Evolutionary conservation across 2,329 filamentous ascomycete genomes (phyloP).

Genomic region (Apiospora marii): DNA sequence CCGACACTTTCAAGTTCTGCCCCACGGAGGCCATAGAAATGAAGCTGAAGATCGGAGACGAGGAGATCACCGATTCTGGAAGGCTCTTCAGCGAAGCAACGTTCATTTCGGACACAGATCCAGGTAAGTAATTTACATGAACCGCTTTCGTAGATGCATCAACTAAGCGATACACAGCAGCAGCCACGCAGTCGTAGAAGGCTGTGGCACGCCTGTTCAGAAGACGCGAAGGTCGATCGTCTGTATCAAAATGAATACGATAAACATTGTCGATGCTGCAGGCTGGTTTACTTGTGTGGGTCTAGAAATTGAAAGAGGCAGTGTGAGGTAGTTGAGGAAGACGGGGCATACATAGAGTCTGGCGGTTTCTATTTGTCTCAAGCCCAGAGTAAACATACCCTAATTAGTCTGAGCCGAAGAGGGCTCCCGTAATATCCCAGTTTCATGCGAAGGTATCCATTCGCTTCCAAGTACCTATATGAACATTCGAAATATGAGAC

Average conservation of each 20-base stretch:
- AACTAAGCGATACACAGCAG: constrained; percentile 1
- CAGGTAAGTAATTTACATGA: background rate
- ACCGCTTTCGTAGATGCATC: too few relatives aligned
- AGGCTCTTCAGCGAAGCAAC: constrained; percentile 87
- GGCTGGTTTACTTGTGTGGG: background rate
- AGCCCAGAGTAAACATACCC: constrained; percentile 7
- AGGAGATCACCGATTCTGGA: constrained; percentile 81
- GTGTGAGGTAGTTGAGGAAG: constrained; percentile 5
- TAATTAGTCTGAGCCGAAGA: constrained; percentile 19
- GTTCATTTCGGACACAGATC: constrained; percentile 76
- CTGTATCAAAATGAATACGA: background rate
- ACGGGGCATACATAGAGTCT: background rate
- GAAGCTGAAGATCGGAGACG: constrained; percentile 85
- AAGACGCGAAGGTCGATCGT: background rate
- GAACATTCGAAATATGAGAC: background rate
- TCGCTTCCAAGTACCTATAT: background rate
- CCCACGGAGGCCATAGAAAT: constrained; percentile 69
- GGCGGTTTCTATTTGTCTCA: background rate
- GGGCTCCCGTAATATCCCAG: background rate
- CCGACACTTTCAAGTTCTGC: constrained; percentile 64
- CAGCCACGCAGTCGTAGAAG: constrained; percentile 15
- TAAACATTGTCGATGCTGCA: background rate
- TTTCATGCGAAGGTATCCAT: background rate
- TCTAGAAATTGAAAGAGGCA: background rate
- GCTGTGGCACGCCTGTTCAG: background rate